A percentile compares a stretch with the other conserved stretches of the same genome.
These are phyloP conservation scores for Anisogramma anomala DNA, from an alignment of 2,329 filamentous ascomycete species.

Conservation along the genomic window DNA sequence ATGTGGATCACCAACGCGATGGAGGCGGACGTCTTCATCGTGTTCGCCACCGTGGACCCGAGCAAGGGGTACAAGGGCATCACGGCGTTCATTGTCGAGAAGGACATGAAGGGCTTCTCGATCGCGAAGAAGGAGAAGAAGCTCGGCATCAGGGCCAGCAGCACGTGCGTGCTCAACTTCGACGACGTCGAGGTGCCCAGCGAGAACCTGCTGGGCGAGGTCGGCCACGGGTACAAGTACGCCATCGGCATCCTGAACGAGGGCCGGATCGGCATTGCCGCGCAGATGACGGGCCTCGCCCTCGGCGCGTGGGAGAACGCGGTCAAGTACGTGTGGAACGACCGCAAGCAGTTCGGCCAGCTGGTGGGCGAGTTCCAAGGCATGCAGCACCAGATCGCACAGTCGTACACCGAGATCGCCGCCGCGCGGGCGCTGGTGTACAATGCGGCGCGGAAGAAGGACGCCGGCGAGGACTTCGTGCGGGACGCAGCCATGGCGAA, in stretches of 20 bases:
- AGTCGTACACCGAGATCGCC: slow-evolving; percentile 86
- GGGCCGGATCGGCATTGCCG: slow-evolving; percentile 92
- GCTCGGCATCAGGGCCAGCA: slow-evolving; percentile 88
- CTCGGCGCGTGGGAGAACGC: slow-evolving; percentile 94
- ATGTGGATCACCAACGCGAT: slow-evolving; percentile 99
- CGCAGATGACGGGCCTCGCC: slow-evolving; percentile 95
- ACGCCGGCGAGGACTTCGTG: slow-evolving; percentile 91
- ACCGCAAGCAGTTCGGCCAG: slow-evolving; percentile 91
- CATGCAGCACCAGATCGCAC: slow-evolving; percentile 98
- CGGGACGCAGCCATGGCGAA: slow-evolving; percentile 97
- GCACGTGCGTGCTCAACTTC: slow-evolving; percentile 94
- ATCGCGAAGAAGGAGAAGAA: slow-evolving; percentile 99
- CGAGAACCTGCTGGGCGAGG: slow-evolving; percentile 76
- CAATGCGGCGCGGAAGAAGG: slow-evolving; percentile 96
- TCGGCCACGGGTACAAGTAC: slow-evolving; percentile 94
- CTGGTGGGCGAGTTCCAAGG: slow-evolving; percentile 95
- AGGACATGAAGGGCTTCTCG: slow-evolving; percentile 75
- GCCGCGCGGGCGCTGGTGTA: slow-evolving; percentile 87
- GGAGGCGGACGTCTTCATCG: slow-evolving; percentile 91
- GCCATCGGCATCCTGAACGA: slow-evolving; percentile 91
- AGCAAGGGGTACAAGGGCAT: slow-evolving; percentile 94
- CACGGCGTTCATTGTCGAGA: slow-evolving; percentile 90
- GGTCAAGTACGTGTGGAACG: slow-evolving; percentile 92
- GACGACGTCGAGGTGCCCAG: slow-evolving; percentile 88
- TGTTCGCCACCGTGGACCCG: slow-evolving; percentile 91